Percentiles rank a stretch among this genome's conserved stretches.
Evolutionary conservation across 768 basidiomycete species (phyloP).

Genomic region (Mycena albidolilacea): DNA sequence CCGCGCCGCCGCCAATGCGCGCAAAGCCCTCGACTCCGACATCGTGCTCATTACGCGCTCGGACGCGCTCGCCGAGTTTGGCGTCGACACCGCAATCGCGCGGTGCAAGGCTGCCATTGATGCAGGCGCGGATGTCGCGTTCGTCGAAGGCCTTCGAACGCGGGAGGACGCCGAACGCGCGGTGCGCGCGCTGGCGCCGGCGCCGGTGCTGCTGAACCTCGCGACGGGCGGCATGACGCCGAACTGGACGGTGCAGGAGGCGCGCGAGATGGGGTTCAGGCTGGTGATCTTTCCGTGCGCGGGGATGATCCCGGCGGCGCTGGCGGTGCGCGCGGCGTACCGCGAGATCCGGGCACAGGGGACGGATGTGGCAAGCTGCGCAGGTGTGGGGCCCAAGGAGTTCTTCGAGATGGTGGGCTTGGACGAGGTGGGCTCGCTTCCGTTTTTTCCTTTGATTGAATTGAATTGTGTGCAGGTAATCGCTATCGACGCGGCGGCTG

Average conservation of each 20-base stretch:
- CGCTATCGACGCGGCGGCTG: slow-evolving; percentile 29
- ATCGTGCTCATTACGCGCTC: slow-evolving; percentile 56
- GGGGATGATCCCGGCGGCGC: slow-evolving; percentile 59
- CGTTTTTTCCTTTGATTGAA: neutral
- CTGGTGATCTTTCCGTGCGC: slow-evolving; percentile 60
- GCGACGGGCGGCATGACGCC: slow-evolving; percentile 60
- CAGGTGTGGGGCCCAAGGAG: slow-evolving; percentile 56
- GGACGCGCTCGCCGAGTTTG: slow-evolving; percentile 57
- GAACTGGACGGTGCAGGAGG: slow-evolving; percentile 58
- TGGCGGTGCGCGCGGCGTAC: slow-evolving; percentile 59
- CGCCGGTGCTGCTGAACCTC: slow-evolving; percentile 60
- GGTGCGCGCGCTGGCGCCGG: slow-evolving; percentile 49
- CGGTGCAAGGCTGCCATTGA: slow-evolving; percentile 58
- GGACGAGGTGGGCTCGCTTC: slow-evolving; percentile 27
- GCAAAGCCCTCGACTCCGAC: slow-evolving; percentile 56
- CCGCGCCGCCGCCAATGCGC: slow-evolving; percentile 65
- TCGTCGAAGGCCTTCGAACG: slow-evolving; percentile 61
- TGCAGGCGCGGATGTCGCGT: slow-evolving; percentile 57
- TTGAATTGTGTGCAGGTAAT: slow-evolving; percentile 12
- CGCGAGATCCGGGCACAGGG: slow-evolving; percentile 58
- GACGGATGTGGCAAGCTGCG: slow-evolving; percentile 52
- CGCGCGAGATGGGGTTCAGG: slow-evolving; percentile 57
- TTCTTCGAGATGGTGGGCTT: slow-evolving; percentile 59
- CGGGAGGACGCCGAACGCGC: slow-evolving; percentile 54
- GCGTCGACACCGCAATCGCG: slow-evolving; percentile 57